Conservation (phyloP, 2,329 filamentous ascomycete genomes). For the Dactylella cylindrospora region DNA sequence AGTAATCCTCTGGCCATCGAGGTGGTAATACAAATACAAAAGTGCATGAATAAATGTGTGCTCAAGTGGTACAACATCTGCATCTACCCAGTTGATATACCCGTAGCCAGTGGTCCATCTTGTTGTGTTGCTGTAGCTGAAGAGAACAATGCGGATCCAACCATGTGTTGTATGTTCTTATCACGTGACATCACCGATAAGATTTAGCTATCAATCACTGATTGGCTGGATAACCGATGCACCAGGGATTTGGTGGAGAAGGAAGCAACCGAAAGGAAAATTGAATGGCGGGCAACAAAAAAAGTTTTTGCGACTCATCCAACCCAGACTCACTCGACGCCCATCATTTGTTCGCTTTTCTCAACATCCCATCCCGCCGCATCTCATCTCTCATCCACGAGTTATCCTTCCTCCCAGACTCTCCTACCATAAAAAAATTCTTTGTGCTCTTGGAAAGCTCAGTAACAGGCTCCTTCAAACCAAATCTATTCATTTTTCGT, state of each 20-base stretch:
- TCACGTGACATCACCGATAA: conserved; percentile 18
- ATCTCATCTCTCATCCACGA: background rate
- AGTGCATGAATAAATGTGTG: too few species aligned
- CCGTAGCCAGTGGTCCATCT: too few species aligned
- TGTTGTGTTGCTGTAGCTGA: too few species aligned
- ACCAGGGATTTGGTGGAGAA: conserved; percentile 12
- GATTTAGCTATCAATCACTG: background rate
- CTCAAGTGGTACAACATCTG: too few species aligned
- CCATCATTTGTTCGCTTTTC: background rate
- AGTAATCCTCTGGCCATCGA: too few species aligned
- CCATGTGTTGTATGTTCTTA: too few species aligned
- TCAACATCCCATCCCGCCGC: background rate
- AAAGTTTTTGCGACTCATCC: conserved; percentile 44
- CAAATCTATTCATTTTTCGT: background rate
- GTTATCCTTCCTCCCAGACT: background rate
- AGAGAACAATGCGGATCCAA: too few species aligned
- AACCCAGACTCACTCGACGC: conserved; percentile 3
- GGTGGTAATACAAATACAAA: too few species aligned
- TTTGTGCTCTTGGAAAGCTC: too few species aligned
- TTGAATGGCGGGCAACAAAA: conserved; percentile 27
- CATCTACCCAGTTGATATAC: too few species aligned
- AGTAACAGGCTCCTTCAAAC: background rate
- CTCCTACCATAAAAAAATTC: too few species aligned
- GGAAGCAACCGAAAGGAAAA: conserved; percentile 12
- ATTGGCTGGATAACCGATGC: background rate